Evolutionary conservation across 805 yeast genomes (phyloP).

Genomic region (Lachancea quebecensis): DNA sequence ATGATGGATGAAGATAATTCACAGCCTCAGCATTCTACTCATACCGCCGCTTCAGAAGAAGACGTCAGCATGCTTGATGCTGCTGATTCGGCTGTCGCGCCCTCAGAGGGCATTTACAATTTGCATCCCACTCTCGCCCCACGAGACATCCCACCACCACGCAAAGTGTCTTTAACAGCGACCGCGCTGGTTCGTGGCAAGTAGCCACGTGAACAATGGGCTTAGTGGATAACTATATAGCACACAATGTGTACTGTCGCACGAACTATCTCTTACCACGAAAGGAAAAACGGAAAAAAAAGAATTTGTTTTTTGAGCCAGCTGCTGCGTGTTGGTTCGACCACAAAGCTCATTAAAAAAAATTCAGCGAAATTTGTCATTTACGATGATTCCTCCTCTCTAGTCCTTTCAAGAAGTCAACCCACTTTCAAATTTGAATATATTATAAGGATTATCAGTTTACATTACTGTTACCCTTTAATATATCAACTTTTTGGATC

Average conservation of each 20-base stretch:
- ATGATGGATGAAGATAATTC: slow-evolving; percentile 7
- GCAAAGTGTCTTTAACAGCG: slow-evolving; percentile 10
- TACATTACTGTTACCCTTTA: slow-evolving; percentile 6
- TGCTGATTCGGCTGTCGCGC: not conserved
- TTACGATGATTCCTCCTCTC: not conserved
- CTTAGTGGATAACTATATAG: too few relatives aligned
- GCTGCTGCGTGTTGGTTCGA: not conserved
- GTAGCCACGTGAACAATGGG: not conserved
- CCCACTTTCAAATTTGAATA: slow-evolving; percentile 6
- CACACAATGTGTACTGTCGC: not conserved
- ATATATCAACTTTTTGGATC: slow-evolving; percentile 11
- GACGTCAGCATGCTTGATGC: slow-evolving; percentile 9
- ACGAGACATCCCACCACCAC: slow-evolving; percentile 1
- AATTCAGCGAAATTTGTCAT: not conserved
- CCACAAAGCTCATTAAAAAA: not conserved
- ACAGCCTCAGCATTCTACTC: not conserved
- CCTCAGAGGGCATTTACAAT: not conserved
- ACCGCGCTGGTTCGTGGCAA: slow-evolving; percentile 6
- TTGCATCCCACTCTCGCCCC: not conserved
- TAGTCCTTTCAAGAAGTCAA: not conserved
- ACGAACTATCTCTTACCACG: not conserved
- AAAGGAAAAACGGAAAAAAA: not conserved
- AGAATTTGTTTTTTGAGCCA: not conserved
- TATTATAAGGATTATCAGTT: slow-evolving; percentile 8
- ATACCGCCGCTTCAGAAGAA: slow-evolving; percentile 1